A percentile compares a stretch with the other conserved stretches of the same genome.
Conservation (phyloP, 371 early-diverging fungal species). For the Rhizomucor pusillus region DNA sequence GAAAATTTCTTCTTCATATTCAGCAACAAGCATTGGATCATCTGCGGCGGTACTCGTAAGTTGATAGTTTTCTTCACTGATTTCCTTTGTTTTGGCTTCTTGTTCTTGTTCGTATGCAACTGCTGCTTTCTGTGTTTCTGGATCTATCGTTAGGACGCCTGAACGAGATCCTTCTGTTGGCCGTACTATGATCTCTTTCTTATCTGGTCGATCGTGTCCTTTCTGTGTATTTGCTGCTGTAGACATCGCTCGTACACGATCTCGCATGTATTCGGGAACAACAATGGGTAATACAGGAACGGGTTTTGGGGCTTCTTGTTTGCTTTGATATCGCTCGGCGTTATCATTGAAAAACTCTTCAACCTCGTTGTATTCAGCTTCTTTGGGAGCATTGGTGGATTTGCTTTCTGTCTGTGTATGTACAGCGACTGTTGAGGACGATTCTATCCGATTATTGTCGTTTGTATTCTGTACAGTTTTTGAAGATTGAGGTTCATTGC, state of each 20-base stretch:
- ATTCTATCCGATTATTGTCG: too few species aligned
- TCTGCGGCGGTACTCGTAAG: constrained; percentile 37
- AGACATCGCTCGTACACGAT: constrained; percentile 4
- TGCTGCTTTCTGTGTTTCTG: constrained; percentile 8
- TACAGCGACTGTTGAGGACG: too few species aligned
- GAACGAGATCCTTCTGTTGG: too few species aligned
- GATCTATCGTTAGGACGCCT: background rate
- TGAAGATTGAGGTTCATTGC: too few species aligned
- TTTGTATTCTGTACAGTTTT: too few species aligned
- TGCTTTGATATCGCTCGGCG: constrained; percentile 15
- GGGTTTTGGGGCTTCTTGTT: constrained; percentile 10
- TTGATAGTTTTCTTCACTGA: constrained; percentile 15
- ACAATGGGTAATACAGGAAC: constrained; percentile 36
- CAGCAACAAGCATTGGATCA: constrained; percentile 92
- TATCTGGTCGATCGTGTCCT: background rate
- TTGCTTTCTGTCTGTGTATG: too few species aligned
- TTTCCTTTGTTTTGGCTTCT: constrained; percentile 18
- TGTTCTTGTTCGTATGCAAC: constrained; percentile 16
- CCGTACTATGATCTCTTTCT: background rate
- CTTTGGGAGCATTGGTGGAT: too few species aligned
- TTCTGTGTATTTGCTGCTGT: constrained; percentile 2
- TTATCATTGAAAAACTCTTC: constrained; percentile 29
- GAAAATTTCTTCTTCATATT: constrained; percentile 91
- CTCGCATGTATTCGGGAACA: constrained; percentile 20
- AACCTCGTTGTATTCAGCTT: constrained; percentile 2